Evolutionary conservation across 2,329 filamentous ascomycete species (phyloP), one percentile per base, ranked within the genome.

Genomic region (Penicillium sp.): DNA sequence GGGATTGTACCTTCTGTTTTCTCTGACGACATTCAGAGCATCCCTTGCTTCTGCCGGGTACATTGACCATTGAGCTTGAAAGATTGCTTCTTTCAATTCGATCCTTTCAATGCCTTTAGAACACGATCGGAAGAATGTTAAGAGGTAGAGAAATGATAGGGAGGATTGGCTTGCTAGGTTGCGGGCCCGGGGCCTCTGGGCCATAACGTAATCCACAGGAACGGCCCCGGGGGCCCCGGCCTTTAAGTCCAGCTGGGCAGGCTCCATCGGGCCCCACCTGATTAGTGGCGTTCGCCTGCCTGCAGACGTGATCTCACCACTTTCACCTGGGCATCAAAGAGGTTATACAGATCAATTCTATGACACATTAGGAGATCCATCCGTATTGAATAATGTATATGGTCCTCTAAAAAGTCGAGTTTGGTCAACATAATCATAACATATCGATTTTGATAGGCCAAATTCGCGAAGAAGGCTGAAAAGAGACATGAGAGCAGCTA

Each of bases 41-140:
- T 40, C 45, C 53, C 42, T 48, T 55, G 34, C 53, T 55, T 53
- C 53, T 47, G 9, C 53, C 53, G 32, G 53, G 36, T n/a, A 55
- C 53, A 16, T 55, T 55, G 8, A 55, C 53, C 53, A 55, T 40
- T 9, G 38, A 21, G 38, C n/a, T 40, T 21, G n/a, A 3, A 4
- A 7, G 9, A 40, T 21, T 8, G 38, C 16, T 4, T 11, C 16
- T 7, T 8, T 34, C 32, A 14, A 11, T 34, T 2, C 14, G 9
- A 14, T 34, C 7, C 2, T 18, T 40, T n/a, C 5, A 13, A 13
- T 6, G n/a, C 13, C 13, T 34, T 10, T 34, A 13, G n/a, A n/a
- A 36, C n/a, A 36, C 14, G 7, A 36, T 5, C 13, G 13, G 13
- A 13, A 36, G 11, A 36, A 4, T 36, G 6, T 13, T n/a, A 6